Conservation (phyloP, 2,329 filamentous ascomycete species). For the Calonectria leucothoes region DNA sequence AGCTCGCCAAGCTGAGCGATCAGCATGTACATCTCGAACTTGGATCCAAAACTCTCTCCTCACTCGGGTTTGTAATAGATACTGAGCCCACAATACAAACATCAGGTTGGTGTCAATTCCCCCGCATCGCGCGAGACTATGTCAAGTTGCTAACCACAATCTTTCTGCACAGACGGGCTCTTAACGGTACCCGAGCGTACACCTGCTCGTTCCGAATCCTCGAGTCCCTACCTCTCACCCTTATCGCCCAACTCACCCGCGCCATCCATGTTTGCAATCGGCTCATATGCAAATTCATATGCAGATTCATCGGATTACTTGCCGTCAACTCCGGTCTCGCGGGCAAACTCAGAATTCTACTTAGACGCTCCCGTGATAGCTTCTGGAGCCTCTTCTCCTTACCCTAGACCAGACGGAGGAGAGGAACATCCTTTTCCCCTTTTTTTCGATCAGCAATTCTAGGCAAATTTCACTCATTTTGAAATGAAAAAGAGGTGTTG, state of each 20-base stretch:
- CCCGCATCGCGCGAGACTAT: too few relatives aligned
- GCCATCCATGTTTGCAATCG: background rate
- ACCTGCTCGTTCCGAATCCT: background rate
- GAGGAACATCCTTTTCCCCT: background rate
- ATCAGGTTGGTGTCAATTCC: background rate
- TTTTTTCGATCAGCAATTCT: too few relatives aligned
- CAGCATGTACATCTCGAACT: conserved; percentile 22
- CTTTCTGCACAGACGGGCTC: background rate
- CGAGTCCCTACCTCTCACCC: background rate
- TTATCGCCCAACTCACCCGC: background rate
- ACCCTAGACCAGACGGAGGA: background rate
- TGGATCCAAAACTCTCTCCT: conserved; percentile 24
- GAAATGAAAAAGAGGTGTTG: background rate
- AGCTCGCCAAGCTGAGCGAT: conserved; percentile 24
- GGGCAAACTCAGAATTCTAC: background rate
- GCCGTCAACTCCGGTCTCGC: background rate
- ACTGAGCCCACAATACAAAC: background rate
- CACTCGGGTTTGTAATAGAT: conserved; percentile 17
- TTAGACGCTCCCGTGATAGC: background rate
- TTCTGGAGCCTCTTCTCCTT: background rate
- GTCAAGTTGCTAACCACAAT: background rate
- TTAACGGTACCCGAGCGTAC: background rate
- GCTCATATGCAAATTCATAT: background rate
- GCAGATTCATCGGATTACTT: background rate
- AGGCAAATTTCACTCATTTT: background rate